Evolutionary conservation across 2,329 filamentous ascomycete species (phyloP), one percentile per base, ranked within the genome.

Genomic region (Daldinia sp.): DNA sequence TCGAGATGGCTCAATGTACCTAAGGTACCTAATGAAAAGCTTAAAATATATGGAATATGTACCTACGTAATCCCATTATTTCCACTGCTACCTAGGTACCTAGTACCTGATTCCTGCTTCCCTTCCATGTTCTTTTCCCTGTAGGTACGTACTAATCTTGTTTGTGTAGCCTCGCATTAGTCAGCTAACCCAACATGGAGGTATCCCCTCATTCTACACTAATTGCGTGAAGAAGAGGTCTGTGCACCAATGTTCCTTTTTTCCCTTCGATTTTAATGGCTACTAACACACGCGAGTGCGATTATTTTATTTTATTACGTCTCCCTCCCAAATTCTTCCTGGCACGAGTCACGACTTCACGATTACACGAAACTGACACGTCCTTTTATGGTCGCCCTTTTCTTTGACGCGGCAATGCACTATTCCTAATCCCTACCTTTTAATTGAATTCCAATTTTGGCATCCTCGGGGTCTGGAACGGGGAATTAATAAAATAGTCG

Each of bases 351-450:
- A 64, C 65, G 66, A 63, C 61, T 68, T 67, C 72, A 71, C 70
- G 51, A 68, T 49, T 66, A 71, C 74, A 75, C 74, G 74, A 75
- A 75, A 76, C 69, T 75, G 74, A 76, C 73, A 76, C 74, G 74
- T 73, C 73, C 62, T 53, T 56, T 62, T 41, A 43, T 49, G 52
- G 58, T 66, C 61, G 49, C 57, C 59, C 58, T 43, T 37, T 49
- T 58, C 53, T 37, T 49, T 58, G 50, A 55, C 58, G 52, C 58
- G 54, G 15, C 59, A 54, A 49, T 35, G 19, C 70, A 68, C 69
- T 70, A 74, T 71, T 69, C 71, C 71, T 60, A 70, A 72, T 71
- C 61, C 68, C 63, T 67, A 63, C 47, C 58, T 63, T 73, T 75
- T 75, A 75, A 75, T 76, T 75, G 74, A 75, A 59, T 73, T 67